Conservation (phyloP, 192 early-diverging fungal species). For the Oehlia diaphana region DNA sequence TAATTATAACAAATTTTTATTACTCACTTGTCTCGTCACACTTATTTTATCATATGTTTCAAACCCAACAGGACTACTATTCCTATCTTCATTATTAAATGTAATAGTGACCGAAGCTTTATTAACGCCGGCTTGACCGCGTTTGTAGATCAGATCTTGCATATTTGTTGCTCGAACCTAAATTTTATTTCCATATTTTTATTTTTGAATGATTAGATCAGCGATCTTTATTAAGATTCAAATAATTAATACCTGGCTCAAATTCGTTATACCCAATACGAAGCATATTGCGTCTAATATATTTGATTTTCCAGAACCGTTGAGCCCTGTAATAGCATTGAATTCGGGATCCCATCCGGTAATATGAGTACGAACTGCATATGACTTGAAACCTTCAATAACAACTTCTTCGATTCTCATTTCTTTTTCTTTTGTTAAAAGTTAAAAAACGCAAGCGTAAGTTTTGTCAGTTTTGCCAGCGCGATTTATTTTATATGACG, state of each 20-base stretch:
- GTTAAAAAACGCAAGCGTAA: too few relatives aligned
- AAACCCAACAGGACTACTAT: constrained; percentile 86
- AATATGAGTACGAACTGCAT: constrained; percentile 92
- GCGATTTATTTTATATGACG: too few relatives aligned
- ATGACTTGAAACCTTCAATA: constrained; percentile 99
- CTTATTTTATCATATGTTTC: constrained; percentile 83
- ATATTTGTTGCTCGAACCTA: constrained; percentile 90
- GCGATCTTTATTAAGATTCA: too few relatives aligned
- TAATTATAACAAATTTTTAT: too few relatives aligned
- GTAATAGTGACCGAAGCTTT: constrained; percentile 97
- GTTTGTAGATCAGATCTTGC: constrained; percentile 97
- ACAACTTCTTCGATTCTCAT: constrained; percentile 96
- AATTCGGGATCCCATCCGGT: constrained; percentile 98
- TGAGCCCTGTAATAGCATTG: constrained; percentile 98
- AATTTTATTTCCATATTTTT: not conserved
- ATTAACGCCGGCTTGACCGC: constrained; percentile 97
- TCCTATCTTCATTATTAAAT: constrained; percentile 88
- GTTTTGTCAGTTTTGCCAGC: too few relatives aligned
- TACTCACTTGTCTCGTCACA: constrained; percentile 91
- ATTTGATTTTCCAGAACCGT: constrained; percentile 98
- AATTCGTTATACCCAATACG: constrained; percentile 93
- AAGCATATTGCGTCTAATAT: constrained; percentile 99
- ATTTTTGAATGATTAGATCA: not conserved
- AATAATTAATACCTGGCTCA: constrained; percentile 69
- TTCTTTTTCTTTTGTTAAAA: not conserved